Conservation (phyloP, 1,284 basidiomycete species). For the Anthracocystis walkeri region DNA sequence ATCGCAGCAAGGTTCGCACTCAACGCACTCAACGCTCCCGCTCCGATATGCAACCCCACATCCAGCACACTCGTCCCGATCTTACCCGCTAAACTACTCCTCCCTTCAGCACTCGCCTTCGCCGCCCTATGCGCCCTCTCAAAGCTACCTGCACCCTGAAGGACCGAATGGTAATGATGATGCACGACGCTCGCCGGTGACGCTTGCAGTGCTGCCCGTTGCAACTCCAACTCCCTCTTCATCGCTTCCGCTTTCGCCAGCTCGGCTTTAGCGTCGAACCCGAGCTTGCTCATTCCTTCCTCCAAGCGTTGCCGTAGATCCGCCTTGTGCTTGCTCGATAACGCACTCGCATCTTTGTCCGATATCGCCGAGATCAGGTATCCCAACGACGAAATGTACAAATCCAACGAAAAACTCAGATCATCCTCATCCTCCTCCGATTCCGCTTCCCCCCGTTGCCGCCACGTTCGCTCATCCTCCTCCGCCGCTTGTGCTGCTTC, state of each 20-base stretch:
- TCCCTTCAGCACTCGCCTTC: conserved; percentile 9
- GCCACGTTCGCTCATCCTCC: conserved; percentile 49
- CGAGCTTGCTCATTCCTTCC: conserved; percentile 49
- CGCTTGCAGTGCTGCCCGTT: conserved; percentile 21
- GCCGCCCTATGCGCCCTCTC: conserved; percentile 42
- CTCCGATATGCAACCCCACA: conserved; percentile 44
- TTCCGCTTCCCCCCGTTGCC: conserved; percentile 23
- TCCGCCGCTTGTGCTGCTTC: conserved; percentile 56
- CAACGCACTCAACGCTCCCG: conserved; percentile 40
- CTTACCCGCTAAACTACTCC: conserved; percentile 35
- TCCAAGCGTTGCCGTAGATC: conserved; percentile 43
- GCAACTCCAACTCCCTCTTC: conserved; percentile 40
- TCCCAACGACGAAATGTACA: conserved; percentile 54
- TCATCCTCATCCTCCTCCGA: conserved; percentile 36
- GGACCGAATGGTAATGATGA: conserved; percentile 41
- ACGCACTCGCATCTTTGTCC: conserved; percentile 38
- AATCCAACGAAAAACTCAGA: conserved; percentile 51
- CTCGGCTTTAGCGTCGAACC: conserved; percentile 44
- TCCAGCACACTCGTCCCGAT: conserved; percentile 38
- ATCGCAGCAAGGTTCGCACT: conserved; percentile 43
- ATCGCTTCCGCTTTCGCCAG: conserved; percentile 32
- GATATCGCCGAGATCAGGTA: conserved; percentile 56
- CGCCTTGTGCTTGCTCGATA: conserved; percentile 38
- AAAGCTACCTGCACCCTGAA: conserved; percentile 23
- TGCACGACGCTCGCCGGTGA: conserved; percentile 30